Evolutionary conservation across 768 basidiomycete genomes (phyloP).

Genomic region (Lentinula sp.): DNA sequence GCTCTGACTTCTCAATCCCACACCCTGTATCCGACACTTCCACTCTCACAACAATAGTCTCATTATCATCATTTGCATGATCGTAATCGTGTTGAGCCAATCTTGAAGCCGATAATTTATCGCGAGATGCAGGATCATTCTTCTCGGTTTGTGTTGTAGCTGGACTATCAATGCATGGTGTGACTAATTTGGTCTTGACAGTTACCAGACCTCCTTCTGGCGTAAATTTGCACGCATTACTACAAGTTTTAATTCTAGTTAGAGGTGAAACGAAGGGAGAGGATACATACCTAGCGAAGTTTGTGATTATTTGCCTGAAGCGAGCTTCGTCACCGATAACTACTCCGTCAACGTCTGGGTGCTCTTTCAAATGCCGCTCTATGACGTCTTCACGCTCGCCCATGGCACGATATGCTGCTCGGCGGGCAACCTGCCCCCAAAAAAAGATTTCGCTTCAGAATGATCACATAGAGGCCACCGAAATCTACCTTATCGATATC

Average conservation of each 20-base stretch:
- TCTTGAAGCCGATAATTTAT: neutral
- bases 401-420: constrained; percentile 35
- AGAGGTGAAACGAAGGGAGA: neutral
- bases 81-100: constrained; percentile 1
- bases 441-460: neutral
- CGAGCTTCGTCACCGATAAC: constrained; percentile 70
- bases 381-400: constrained; percentile 31
- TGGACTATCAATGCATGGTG: constrained; percentile 13
- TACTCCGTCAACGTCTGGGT: constrained; percentile 30
- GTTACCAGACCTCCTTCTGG: constrained; percentile 49
- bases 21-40: constrained; percentile 63
- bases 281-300: constrained; percentile 51
- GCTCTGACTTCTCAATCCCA: constrained; percentile 55
- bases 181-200: constrained; percentile 49
- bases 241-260: neutral
- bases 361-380: constrained; percentile 18
- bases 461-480: neutral
- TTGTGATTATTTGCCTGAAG: constrained; percentile 60
- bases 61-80: constrained; percentile 29
- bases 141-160: neutral
- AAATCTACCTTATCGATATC: constrained; percentile 39
- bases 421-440: constrained; percentile 33
- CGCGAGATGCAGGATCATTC: neutral
- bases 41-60: constrained; percentile 57
- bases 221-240: constrained; percentile 60